Base-by-base conservation (phyloP, 2,329 filamentous ascomycete genomes). In the Myriangium duriaei region DNA sequence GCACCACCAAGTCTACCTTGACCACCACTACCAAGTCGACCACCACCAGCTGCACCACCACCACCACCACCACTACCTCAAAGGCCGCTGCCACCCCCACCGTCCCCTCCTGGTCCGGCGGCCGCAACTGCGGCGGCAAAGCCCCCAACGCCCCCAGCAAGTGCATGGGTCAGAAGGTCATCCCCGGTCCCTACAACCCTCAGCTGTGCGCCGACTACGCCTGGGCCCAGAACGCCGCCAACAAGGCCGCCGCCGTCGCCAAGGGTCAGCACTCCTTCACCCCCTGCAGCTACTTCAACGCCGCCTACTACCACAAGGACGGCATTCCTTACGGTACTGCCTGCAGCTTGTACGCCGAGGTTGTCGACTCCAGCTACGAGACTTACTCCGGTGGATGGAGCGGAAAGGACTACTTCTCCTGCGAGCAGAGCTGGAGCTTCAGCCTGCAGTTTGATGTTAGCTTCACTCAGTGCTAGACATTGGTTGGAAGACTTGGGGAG, bases 181-280 rank as follows among this genome's bases (percentile, higher is more conserved):
- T 54, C 45, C 51, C 53, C 1, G 53, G 53, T 11, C 50, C 51
- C 10, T 56, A 45, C 51, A 47, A 55, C 45, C 47, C 52, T 4
- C 37, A 47, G 18, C 32, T 50, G 42, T 56, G 53, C 48, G 42
- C 41, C 24, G 37, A 47, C 41, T 49, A 49, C 42, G 46, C 43
- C 18, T 19, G 41, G 16, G 39, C 46, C 21, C 48, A 50, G 42
- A 45, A 35, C 21, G 31, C 16, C 10, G 32, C 38, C 29, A 51
- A 51, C 42, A 45, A 47, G 37, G 42, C 46, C 33, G 28, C 28
- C 5, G 47, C 49, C 9, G 37, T 45, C 37, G 10, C 11, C 9
- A 41, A 43, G 21, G 46, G 47, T 13, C 26, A 30, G 4, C 45
- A 37, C 30, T 42, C 30, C 37, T 50, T 47, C 35, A 45, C 42